A percentile compares a stretch with the other conserved stretches of the same genome.
Evolutionary conservation across 2,329 filamentous ascomycete species (phyloP).

Genomic region (Trichoderma guizhouense): DNA sequence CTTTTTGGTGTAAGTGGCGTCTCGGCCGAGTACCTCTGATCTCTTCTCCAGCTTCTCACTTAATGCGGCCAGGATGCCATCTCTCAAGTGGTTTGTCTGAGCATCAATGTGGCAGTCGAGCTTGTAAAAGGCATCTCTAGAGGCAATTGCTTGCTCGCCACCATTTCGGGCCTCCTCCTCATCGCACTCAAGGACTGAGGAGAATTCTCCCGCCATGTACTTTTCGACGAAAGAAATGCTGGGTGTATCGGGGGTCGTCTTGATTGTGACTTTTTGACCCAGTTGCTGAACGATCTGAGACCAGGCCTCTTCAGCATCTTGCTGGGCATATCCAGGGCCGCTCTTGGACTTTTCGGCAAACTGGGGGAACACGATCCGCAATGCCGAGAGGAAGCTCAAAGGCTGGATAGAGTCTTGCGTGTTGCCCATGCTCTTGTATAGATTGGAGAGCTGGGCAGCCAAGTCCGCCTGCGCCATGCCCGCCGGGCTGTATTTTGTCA

Average conservation of each 20-base stretch:
- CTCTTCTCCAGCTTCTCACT: constrained; percentile 89
- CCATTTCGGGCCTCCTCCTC: constrained; percentile 71
- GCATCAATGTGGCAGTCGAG: constrained; percentile 92
- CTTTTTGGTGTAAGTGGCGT: constrained; percentile 83
- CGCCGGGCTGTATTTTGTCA: constrained; percentile 55
- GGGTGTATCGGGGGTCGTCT: constrained; percentile 45
- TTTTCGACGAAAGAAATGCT: constrained; percentile 78
- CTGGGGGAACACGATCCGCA: constrained; percentile 80
- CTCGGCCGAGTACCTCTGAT: constrained; percentile 71
- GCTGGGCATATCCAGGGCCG: constrained; percentile 86
- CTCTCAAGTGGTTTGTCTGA: constrained; percentile 82
- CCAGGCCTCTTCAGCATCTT: constrained; percentile 98
- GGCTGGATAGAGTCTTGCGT: constrained; percentile 87
- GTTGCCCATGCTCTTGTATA: constrained; percentile 86
- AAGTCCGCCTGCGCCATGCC: constrained; percentile 60
- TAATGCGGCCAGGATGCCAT: constrained; percentile 79
- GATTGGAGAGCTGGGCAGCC: constrained; percentile 70
- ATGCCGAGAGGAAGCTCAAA: constrained; percentile 73
- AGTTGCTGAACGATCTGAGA: constrained; percentile 88
- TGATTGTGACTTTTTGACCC: constrained; percentile 70
- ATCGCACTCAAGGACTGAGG: constrained; percentile 76
- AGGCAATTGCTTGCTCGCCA: constrained; percentile 66
- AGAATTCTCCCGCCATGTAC: constrained; percentile 82
- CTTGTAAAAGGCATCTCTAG: constrained; percentile 79
- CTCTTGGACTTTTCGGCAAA: constrained; percentile 87